These are phyloP conservation scores for Clarireedia sp. DNA, from an alignment of 2,329 filamentous ascomycete species.

Conservation along the genomic window DNA sequence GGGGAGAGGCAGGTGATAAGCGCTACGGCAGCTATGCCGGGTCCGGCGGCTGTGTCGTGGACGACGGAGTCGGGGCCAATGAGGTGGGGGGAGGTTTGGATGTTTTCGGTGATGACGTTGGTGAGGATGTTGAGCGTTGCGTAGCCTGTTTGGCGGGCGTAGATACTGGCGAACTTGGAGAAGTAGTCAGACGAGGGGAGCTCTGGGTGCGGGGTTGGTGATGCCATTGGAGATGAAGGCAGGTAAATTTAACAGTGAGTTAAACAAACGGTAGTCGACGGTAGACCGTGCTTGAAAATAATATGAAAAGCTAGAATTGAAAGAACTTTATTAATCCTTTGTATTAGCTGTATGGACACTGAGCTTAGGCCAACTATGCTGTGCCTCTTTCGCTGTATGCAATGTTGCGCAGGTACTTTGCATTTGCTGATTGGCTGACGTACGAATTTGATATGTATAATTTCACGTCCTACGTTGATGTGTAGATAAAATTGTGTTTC, in stretches of 20 bases:
- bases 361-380: too few relatives aligned
- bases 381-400: too few relatives aligned
- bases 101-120: constrained; percentile 22
- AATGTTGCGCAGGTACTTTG: too few relatives aligned
- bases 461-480: too few relatives aligned
- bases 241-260: not conserved
- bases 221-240: not conserved
- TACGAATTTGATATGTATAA: too few relatives aligned
- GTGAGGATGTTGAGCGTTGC: constrained; percentile 27
- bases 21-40: constrained; percentile 24
- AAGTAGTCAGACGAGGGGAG: constrained; percentile 23
- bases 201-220: not conserved
- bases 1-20: constrained; percentile 22
- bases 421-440: too few relatives aligned
- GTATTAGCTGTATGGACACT: too few relatives aligned
- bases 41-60: constrained; percentile 29
- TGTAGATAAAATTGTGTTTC: too few relatives aligned
- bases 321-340: too few relatives aligned
- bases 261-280: not conserved
- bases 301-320: not conserved
- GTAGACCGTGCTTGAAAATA: not conserved
- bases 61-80: constrained; percentile 20
- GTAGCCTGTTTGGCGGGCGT: constrained; percentile 26
- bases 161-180: constrained; percentile 27
- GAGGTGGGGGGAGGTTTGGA: constrained; percentile 23